Evolutionary conservation across 208 protist species (phyloP).

Genomic region (Tritrichomonas musculus): DNA sequence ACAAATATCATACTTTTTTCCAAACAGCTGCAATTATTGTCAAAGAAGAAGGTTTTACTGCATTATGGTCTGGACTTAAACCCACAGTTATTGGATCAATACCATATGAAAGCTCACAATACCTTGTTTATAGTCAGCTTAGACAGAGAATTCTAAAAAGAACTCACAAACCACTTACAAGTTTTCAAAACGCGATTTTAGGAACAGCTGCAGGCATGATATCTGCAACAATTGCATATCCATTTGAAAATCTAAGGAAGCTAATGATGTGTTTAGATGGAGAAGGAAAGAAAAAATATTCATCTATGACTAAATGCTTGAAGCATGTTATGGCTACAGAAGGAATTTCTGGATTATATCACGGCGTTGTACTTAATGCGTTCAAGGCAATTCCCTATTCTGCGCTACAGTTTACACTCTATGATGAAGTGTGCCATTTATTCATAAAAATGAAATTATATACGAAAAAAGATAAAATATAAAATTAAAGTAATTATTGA

Average conservation of each 20-base stretch:
- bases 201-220: not conserved
- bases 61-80: not conserved
- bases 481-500: too few relatives aligned
- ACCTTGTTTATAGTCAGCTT: not conserved
- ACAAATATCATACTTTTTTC: not conserved
- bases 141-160: not conserved
- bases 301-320: not conserved
- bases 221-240: not conserved
- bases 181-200: not conserved
- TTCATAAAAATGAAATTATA: not conserved
- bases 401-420: not conserved
- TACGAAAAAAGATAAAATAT: not conserved
- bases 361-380: not conserved
- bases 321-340: not conserved
- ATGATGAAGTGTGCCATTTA: not conserved
- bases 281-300: not conserved
- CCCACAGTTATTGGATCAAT: not conserved
- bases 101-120: not conserved
- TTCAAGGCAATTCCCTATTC: constrained; percentile 1
- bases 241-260: not conserved
- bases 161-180: not conserved
- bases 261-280: not conserved
- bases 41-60: not conserved
- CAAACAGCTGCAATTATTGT: not conserved
- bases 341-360: not conserved